A percentile compares a stretch with the other conserved stretches of the same genome.
These are phyloP conservation scores for Hypericum perforatum DNA, from an alignment of 345 rosid genomes.

Conservation along the genomic window DNA sequence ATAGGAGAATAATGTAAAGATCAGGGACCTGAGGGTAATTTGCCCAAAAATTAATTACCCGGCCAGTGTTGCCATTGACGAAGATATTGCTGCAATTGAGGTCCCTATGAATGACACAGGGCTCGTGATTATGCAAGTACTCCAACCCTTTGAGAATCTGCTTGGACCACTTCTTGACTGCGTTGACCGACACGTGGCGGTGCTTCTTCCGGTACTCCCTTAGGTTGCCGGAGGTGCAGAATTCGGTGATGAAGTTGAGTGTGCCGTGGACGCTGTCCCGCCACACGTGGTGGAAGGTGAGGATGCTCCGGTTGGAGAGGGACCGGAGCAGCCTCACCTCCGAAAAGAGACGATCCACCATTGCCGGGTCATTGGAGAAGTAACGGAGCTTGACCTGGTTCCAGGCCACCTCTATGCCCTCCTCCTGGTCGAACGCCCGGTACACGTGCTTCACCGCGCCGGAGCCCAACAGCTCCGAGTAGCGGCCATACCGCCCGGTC, in stretches of 20 bases:
- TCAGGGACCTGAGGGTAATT: too few relatives aligned
- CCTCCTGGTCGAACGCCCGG: conserved; percentile 83
- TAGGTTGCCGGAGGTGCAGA: conserved; percentile 78
- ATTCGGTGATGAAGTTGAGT: conserved; percentile 82
- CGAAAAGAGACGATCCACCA: conserved; percentile 60
- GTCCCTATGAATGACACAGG: conserved; percentile 81
- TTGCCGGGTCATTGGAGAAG: conserved; percentile 41
- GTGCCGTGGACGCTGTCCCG: conserved; percentile 35
- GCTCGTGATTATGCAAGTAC: conserved; percentile 69
- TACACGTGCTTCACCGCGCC: conserved; percentile 80
- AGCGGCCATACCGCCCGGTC: conserved; percentile 70
- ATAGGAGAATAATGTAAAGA: too few relatives aligned
- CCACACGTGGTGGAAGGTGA: conserved; percentile 55
- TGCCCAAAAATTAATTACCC: conserved; percentile 48
- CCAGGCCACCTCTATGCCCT: conserved; percentile 94
- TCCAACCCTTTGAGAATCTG: conserved; percentile 72
- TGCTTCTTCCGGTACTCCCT: conserved; percentile 80
- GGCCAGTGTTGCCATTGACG: conserved; percentile 78
- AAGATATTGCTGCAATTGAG: conserved; percentile 86
- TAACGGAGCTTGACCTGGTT: conserved; percentile 66
- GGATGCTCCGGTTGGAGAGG: conserved; percentile 48
- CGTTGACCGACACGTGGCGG: conserved; percentile 65
- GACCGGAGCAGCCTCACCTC: conserved; percentile 52
- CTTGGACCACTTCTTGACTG: conserved; percentile 82
- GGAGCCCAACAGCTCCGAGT: conserved; percentile 48